Evolutionary conservation across 495 filamentous ascomycete species (phyloP).

Genomic region (Mytilinidion resinicola): DNA sequence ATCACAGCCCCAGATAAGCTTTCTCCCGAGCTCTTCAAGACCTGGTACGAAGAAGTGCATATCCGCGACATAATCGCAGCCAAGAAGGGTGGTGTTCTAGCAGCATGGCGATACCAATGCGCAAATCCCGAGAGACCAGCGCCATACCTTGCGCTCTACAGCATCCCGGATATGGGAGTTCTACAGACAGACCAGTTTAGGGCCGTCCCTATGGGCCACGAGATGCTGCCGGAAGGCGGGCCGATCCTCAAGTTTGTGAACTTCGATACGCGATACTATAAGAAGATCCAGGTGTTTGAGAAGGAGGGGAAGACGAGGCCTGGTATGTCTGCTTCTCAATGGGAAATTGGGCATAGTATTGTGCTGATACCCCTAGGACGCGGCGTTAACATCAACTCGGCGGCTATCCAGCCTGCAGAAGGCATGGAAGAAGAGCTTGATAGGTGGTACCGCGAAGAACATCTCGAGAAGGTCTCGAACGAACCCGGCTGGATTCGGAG

Average conservation of each 20-base stretch:
- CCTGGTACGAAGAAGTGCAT: slow-evolving; percentile 30
- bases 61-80: slow-evolving; percentile 23
- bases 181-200: slow-evolving; percentile 23
- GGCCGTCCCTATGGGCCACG: slow-evolving; percentile 12
- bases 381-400: slow-evolving; percentile 17
- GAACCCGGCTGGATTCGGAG: slow-evolving; percentile 18
- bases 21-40: slow-evolving; percentile 10
- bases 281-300: slow-evolving; percentile 13
- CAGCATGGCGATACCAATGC: slow-evolving; percentile 20
- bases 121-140: slow-evolving; percentile 7
- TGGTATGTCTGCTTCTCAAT: slow-evolving; percentile 1
- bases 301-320: slow-evolving; percentile 1
- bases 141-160: slow-evolving; percentile 27
- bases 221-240: slow-evolving; percentile 17
- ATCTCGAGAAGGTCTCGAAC: slow-evolving; percentile 17
- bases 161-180: slow-evolving; percentile 20
- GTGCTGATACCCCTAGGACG: background rate
- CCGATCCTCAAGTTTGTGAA: slow-evolving; percentile 22
- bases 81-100: slow-evolving; percentile 18
- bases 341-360: background rate
- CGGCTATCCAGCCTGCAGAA: slow-evolving; percentile 18
- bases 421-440: slow-evolving; percentile 21
- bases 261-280: slow-evolving; percentile 29
- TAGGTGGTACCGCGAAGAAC: slow-evolving; percentile 22
- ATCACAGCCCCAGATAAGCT: slow-evolving; percentile 13